These are phyloP conservation scores for Holtermannia corniformis DNA, from an alignment of 768 basidiomycete genomes.

Conservation along the genomic window DNA sequence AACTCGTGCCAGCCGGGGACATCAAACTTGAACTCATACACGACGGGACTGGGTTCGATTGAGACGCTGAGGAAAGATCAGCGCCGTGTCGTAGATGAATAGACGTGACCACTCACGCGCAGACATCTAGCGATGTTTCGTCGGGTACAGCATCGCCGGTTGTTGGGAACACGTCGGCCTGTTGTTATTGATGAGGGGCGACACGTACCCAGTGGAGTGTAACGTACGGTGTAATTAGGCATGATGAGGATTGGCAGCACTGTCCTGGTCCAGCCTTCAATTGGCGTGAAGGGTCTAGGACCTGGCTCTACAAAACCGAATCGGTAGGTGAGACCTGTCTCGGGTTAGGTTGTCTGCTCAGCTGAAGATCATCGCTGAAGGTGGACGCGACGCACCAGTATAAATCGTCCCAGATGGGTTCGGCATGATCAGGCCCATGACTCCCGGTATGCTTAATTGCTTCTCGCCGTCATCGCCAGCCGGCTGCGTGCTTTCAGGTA, in stretches of 20 bases:
- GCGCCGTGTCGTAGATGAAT: not conserved
- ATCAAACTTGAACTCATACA: slow-evolving; percentile 28
- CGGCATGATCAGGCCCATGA: slow-evolving; percentile 40
- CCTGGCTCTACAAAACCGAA: slow-evolving; percentile 38
- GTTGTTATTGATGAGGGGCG: not conserved
- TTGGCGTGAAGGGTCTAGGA: slow-evolving; percentile 21
- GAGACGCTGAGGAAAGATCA: slow-evolving; percentile 1
- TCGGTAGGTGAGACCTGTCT: slow-evolving; percentile 31
- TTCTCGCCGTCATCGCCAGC: not conserved
- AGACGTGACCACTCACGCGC: slow-evolving; percentile 18
- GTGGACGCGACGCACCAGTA: slow-evolving; percentile 17
- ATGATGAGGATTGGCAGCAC: slow-evolving; percentile 36
- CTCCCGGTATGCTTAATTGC: not conserved
- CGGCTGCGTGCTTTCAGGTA: not conserved
- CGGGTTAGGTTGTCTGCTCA: not conserved
- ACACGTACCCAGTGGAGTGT: not conserved
- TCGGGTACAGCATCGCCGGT: slow-evolving; percentile 10
- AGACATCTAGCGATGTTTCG: slow-evolving; percentile 21
- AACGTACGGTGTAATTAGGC: slow-evolving; percentile 30
- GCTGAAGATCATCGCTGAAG: not conserved
- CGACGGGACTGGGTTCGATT: slow-evolving; percentile 17
- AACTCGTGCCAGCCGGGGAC: slow-evolving; percentile 38
- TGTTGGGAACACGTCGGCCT: slow-evolving; percentile 33
- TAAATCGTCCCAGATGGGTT: slow-evolving; percentile 28
- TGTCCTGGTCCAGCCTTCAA: slow-evolving; percentile 28